A percentile compares a stretch with the other conserved stretches of the same genome.
These are phyloP conservation scores for Mangifera indica DNA, from an alignment of 345 rosid genomes.

Conservation along the genomic window DNA sequence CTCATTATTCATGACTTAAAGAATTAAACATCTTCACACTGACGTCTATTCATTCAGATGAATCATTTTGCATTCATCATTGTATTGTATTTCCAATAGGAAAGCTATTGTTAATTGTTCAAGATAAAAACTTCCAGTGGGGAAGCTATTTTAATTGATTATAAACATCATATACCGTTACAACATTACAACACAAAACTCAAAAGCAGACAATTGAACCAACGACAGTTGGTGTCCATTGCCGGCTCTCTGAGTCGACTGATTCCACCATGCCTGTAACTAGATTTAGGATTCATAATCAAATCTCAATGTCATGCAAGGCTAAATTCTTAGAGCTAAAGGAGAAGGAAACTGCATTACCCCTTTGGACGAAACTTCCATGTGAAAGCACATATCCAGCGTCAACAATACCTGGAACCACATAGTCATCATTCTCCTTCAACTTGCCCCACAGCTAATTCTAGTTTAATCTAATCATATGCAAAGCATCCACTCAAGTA, in stretches of 20 bases:
- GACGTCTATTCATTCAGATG: too few relatives aligned
- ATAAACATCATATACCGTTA: constrained; percentile 13
- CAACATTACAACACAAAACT: constrained; percentile 10
- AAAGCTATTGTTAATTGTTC: too few relatives aligned
- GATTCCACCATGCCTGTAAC: background rate
- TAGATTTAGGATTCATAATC: background rate
- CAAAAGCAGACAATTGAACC: too few relatives aligned
- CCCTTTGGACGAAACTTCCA: background rate
- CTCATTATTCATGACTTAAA: too few relatives aligned
- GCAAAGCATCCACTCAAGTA: constrained; percentile 13
- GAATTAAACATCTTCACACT: too few relatives aligned
- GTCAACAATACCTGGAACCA: background rate
- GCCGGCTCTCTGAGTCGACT: constrained; percentile 5
- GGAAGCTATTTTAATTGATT: constrained; percentile 6
- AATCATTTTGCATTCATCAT: too few relatives aligned
- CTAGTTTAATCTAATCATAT: constrained; percentile 5
- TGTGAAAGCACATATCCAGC: background rate
- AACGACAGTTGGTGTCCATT: background rate
- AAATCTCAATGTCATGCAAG: constrained; percentile 1
- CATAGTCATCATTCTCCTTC: constrained; percentile 4
- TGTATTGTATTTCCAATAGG: too few relatives aligned
- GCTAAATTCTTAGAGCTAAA: background rate
- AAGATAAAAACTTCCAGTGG: too few relatives aligned
- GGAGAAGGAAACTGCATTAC: background rate
- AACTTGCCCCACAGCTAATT: background rate